Evolutionary conservation across 2,329 filamentous ascomycete species (phyloP).

Genomic region (Fusarium sp.): DNA sequence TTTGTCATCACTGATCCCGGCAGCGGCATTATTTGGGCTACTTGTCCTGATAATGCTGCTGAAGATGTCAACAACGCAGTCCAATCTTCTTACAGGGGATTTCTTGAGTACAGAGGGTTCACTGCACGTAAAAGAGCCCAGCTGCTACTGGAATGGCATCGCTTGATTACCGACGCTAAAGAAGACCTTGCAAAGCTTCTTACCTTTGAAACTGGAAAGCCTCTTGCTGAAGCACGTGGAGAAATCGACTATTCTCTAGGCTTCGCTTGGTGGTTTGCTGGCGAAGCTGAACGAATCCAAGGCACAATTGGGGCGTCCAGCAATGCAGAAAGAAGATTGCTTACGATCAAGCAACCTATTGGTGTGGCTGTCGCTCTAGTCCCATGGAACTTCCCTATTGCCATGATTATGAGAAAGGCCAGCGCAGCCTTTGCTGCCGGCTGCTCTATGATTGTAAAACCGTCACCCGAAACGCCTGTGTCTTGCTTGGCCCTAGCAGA

Average conservation of each 20-base stretch:
- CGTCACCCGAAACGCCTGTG: constrained; percentile 77
- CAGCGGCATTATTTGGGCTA: background rate
- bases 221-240: constrained; percentile 61
- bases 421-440: constrained; percentile 72
- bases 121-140: constrained; percentile 44
- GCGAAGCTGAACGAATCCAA: constrained; percentile 52
- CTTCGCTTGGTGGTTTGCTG: constrained; percentile 67
- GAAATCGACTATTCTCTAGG: constrained; percentile 65
- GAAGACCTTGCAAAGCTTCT: constrained; percentile 53
- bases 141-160: constrained; percentile 49
- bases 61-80: background rate
- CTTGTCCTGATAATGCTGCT: background rate
- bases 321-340: constrained; percentile 59
- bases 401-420: constrained; percentile 60
- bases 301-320: constrained; percentile 67
- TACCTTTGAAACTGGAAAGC: constrained; percentile 62
- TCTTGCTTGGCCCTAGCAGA: constrained; percentile 75
- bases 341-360: constrained; percentile 70
- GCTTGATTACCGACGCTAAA: constrained; percentile 45
- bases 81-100: background rate
- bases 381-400: constrained; percentile 69
- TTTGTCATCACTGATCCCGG: background rate
- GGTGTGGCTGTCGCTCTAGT: constrained; percentile 48
- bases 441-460: constrained; percentile 79
- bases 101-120: background rate